Base-by-base conservation (phyloP, 148 eudicot genomes). In the Rheum nobile region DNA sequence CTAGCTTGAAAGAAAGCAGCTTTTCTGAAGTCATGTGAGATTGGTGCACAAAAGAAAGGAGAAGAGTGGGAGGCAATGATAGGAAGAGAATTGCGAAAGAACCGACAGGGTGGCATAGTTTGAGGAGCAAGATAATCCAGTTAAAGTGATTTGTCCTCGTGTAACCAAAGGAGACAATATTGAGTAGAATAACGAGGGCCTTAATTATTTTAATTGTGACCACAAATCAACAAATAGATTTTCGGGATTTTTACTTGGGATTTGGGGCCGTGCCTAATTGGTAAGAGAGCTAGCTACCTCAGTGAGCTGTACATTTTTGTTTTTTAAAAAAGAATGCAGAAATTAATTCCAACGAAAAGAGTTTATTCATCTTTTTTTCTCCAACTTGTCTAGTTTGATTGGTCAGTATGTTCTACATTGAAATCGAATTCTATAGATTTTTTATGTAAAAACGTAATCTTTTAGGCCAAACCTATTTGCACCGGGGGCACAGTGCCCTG, bases 111-210 rank as follows among this genome's bases (percentile, higher is more conserved):
- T 74, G 80, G 86, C 84, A 74, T 80, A 78, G 75, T 63, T 80
- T 80, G 77, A 76, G 86, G 84, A 54, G 54, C 81, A 81, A 83
- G 79, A 83, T 28, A 77, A 83, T 80, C 83, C 83, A 80, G 79
- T 83, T 77, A 83, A 80, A 80, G 59, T 83, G 83, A 80, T 80
- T 75, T 83, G 85, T 80, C 81, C 81, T 47, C 74, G 76, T 80
- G 75, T 83, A 77, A 75, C 83, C 63, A 70, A 69, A 77, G 81
- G 79, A 31, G 81, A 83, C 85, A 83, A 32, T 68, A 42, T 75
- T 75, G 67, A 73, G 75, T 83, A 80, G 47, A 80, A 43, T 75
- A 82, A 55, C 19, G 28, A 35, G 37, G 46, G 67, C 34, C 67
- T 76, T 39, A 48, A 47, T 41, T 43, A 26, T 6, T 59, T 77